Conservation (phyloP, 176 grass and related monocot species). For the Rhynchospora pubera region DNA sequence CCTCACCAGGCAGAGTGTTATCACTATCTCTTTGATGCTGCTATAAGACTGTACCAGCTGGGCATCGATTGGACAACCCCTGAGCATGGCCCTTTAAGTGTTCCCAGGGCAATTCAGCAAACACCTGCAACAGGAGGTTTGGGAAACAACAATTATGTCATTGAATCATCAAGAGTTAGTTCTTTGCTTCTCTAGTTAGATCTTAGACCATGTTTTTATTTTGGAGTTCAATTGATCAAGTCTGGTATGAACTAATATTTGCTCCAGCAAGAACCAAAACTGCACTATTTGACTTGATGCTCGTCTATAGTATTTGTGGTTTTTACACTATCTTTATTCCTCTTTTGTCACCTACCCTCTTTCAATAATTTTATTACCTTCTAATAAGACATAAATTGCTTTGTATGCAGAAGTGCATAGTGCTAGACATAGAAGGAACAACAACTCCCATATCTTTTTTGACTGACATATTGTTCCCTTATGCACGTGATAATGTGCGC, state of each 20-base stretch:
- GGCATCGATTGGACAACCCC: constrained; percentile 83
- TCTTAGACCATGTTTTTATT: neutral
- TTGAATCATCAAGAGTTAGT: constrained; percentile 56
- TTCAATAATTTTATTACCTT: neutral
- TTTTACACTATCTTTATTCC: neutral
- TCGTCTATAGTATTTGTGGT: neutral
- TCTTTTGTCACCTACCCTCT: neutral
- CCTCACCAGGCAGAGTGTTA: constrained; percentile 87
- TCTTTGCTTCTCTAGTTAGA: neutral
- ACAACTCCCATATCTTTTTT: constrained; percentile 96
- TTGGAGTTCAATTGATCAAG: neutral
- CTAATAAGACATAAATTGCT: constrained; percentile 9
- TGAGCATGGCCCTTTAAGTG: constrained; percentile 52
- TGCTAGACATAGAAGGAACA: constrained; percentile 94
- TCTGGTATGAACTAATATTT: neutral
- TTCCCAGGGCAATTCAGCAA: constrained; percentile 32
- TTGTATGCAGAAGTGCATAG: constrained; percentile 47
- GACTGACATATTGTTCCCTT: constrained; percentile 87
- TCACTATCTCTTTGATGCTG: constrained; percentile 94
- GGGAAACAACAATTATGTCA: constrained; percentile 37
- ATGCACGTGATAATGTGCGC: constrained; percentile 81
- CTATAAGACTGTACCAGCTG: constrained; percentile 79
- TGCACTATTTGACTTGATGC: neutral
- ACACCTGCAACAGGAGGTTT: constrained; percentile 5
- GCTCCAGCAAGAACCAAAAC: neutral